Evolutionary conservation across 2,329 filamentous ascomycete species (phyloP).

Genomic region (Penicillium glabrum): DNA sequence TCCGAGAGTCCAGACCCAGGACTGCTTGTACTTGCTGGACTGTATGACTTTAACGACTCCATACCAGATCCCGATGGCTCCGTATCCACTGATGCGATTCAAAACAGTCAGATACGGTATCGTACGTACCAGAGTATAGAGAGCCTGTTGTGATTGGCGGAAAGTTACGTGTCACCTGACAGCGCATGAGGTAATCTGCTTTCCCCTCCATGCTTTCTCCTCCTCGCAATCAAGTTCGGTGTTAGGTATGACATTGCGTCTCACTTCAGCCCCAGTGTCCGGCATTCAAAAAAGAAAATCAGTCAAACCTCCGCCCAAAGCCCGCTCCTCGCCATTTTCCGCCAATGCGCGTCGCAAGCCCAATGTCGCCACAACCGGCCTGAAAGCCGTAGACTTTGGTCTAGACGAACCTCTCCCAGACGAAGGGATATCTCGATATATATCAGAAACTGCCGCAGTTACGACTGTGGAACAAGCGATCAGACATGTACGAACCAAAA

Average conservation of each 20-base stretch:
- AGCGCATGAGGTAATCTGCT: slow-evolving; percentile 13
- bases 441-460: slow-evolving; percentile 48
- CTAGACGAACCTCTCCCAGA: slow-evolving; percentile 50
- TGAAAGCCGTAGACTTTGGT: slow-evolving; percentile 24
- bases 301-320: slow-evolving; percentile 17
- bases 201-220: neutral
- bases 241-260: slow-evolving; percentile 46
- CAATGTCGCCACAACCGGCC: slow-evolving; percentile 23
- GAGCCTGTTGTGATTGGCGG: slow-evolving; percentile 8
- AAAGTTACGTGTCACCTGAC: slow-evolving; percentile 15
- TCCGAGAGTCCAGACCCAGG: neutral
- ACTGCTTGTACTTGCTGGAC: neutral
- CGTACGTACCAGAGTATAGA: slow-evolving; percentile 11
- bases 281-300: slow-evolving; percentile 44
- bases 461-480: slow-evolving; percentile 55
- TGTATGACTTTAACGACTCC: neutral
- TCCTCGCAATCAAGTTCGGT: neutral
- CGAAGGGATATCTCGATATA: slow-evolving; percentile 50
- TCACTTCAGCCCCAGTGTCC: slow-evolving; percentile 49
- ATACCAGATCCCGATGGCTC: neutral
- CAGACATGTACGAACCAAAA: slow-evolving; percentile 50
- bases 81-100: neutral
- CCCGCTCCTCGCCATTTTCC: slow-evolving; percentile 43
- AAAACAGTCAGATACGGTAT: slow-evolving; percentile 12
- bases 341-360: slow-evolving; percentile 43